Evolutionary conservation across 306 rosid genomes (phyloP).

Genomic region (Casuarina equisetifolia): DNA sequence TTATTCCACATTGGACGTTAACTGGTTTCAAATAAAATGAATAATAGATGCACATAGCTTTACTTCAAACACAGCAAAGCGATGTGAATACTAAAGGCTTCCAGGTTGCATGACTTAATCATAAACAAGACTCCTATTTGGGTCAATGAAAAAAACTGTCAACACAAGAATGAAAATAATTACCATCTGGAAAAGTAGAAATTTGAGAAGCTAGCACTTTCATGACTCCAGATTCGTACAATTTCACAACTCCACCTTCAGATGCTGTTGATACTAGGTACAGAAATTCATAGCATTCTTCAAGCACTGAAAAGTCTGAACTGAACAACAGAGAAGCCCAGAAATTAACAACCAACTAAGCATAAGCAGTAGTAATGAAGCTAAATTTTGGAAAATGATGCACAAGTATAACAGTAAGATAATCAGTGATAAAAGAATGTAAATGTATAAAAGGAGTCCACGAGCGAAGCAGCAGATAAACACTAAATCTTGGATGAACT

Average conservation of each 20-base stretch:
- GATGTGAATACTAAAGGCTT: background rate
- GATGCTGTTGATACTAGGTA: conserved; percentile 72
- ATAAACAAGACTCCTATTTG: background rate
- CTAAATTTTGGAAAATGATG: background rate
- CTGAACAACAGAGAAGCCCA: conserved; percentile 43
- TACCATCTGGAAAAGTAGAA: conserved; percentile 64
- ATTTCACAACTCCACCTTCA: conserved; percentile 50
- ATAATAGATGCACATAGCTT: too few relatives aligned
- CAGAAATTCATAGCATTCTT: conserved; percentile 80
- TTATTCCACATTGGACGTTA: background rate
- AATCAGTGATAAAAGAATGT: background rate
- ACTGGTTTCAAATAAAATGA: too few relatives aligned
- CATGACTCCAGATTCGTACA: conserved; percentile 63
- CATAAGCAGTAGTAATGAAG: background rate
- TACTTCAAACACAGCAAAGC: background rate
- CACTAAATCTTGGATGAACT: background rate
- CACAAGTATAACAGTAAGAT: background rate
- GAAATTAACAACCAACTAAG: conserved; percentile 7
- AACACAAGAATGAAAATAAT: conserved; percentile 27
- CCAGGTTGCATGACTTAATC: background rate
- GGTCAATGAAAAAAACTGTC: too few relatives aligned
- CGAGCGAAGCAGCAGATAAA: conserved; percentile 1
- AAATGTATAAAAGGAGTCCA: background rate
- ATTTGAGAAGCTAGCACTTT: conserved; percentile 65
- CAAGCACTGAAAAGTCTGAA: conserved; percentile 54